Evolutionary conservation across 2,329 filamentous ascomycete species (phyloP), one percentile per base, ranked within the genome.

Genomic region (Stachybotrys elegans): DNA sequence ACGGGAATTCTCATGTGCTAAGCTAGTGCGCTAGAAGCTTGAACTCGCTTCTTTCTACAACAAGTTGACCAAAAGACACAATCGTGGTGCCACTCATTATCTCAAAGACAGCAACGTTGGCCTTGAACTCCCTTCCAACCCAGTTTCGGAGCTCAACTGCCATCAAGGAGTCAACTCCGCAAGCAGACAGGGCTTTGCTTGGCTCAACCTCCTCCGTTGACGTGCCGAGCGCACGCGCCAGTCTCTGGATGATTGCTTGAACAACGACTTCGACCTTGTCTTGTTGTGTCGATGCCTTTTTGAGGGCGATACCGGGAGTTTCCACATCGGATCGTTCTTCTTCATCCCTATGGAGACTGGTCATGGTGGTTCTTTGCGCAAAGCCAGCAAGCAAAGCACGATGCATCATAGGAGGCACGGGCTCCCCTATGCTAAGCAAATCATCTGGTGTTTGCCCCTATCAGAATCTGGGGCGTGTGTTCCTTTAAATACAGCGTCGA

Each of bases 101-200:
- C 19, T 39, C 37, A 23, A 22, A 39, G 9, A 39, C 37, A 14
- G 37, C 20, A 19, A 39, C 11, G 20, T 22, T 23, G n/a, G 21
- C 37, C 8, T n/a, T 22, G 22, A 39, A 39, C 13, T 39, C 37
- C n/a, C 37, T 12, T 9, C 20, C 17, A 14, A 39, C 22, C 37
- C 37, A 39, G 21, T 39, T 39, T 13, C 37, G 17, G 14, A 39
- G n/a, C n/a, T 39, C 37, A 12, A 39, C 37, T 13, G 37, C 37
- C 20, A 39, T 23, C 20, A 39, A 22, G 5, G 37, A 39, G 37
- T 39, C 37, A n/a, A 39, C 37, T 14, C 37, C 37, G n/a, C n/a
- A 23, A n/a, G 14, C 20, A 25, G 19, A 21, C 20, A 39, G 21
- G 8, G 9, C 11, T 39, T 39, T 39, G 20, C 21, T 22, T 12